These are phyloP conservation scores for Odontarrhena argentea DNA, from an alignment of 345 rosid species.

Conservation along the genomic window DNA sequence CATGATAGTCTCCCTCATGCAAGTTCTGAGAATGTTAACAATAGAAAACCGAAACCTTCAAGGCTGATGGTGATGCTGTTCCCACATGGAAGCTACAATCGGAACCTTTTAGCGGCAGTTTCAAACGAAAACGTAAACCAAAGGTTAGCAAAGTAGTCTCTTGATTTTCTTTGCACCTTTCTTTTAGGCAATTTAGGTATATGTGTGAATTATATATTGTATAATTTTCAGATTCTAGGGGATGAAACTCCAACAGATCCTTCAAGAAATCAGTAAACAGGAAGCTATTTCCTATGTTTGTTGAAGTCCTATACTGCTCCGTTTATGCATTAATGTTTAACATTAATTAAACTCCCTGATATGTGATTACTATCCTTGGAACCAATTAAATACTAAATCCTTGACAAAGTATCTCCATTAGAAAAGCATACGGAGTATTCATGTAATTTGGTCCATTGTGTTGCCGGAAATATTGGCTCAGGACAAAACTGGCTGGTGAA, in stretches of 20 bases:
- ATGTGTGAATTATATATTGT: constrained; percentile 15
- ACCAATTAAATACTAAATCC: too few relatives aligned
- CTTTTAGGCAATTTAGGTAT: constrained; percentile 13
- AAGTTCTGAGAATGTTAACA: too few relatives aligned
- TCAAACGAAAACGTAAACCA: constrained; percentile 60
- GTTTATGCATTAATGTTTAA: not conserved
- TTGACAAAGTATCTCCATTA: not conserved
- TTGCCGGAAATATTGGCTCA: constrained; percentile 48
- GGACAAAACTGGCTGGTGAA: constrained; percentile 50
- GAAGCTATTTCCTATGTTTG: constrained; percentile 50
- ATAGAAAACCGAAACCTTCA: not conserved
- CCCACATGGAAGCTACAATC: constrained; percentile 49
- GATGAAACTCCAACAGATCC: constrained; percentile 42
- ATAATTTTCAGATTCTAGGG: constrained; percentile 50
- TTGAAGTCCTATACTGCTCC: constrained; percentile 22
- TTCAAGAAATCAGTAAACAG: constrained; percentile 40
- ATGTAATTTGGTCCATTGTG: constrained; percentile 23
- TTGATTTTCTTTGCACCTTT: constrained; percentile 20
- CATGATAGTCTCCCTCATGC: too few relatives aligned
- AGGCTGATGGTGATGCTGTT: constrained; percentile 39
- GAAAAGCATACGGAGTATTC: constrained; percentile 4
- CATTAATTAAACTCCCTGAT: not conserved
- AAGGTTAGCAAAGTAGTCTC: constrained; percentile 26
- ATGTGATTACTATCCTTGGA: too few relatives aligned
- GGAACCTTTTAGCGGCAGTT: constrained; percentile 42